Conservation (phyloP, 352 stramenopile genomes). For the Bremia lactucae region DNA sequence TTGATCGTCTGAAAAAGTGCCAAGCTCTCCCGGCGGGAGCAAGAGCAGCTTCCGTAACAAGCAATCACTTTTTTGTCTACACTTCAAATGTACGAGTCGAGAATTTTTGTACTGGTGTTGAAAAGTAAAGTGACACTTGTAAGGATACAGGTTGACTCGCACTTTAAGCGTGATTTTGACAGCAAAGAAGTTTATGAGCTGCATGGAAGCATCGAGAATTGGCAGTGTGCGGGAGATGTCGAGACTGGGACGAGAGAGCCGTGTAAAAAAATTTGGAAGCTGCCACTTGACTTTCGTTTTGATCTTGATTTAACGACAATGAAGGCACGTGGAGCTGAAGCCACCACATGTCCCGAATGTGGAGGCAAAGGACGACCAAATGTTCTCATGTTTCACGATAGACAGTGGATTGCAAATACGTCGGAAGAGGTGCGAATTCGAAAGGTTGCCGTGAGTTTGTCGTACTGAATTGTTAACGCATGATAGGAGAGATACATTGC, state of each 20-base stretch:
- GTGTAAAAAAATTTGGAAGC: conserved; percentile 44
- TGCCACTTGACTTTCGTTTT: conserved; percentile 47
- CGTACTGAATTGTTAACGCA: background rate
- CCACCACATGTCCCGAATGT: conserved; percentile 46
- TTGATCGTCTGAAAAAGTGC: conserved; percentile 26
- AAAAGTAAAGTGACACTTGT: background rate
- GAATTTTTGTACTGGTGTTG: background rate
- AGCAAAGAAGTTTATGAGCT: conserved; percentile 77
- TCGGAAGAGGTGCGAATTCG: conserved; percentile 39
- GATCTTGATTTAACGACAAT: conserved; percentile 55
- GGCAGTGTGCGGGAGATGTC: conserved; percentile 56
- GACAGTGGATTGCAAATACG: conserved; percentile 67
- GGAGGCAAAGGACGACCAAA: conserved; percentile 61
- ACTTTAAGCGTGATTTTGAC: conserved; percentile 74
- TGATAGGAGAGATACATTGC: conserved; percentile 49
- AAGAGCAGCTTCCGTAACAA: conserved; percentile 22
- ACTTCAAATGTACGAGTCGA: conserved; percentile 79
- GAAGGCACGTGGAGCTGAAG: conserved; percentile 25
- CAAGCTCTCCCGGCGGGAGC: conserved; percentile 23
- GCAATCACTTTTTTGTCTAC: conserved; percentile 84
- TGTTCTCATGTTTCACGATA: conserved; percentile 89
- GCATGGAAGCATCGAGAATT: conserved; percentile 79
- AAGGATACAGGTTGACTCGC: conserved; percentile 73
- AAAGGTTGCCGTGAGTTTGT: background rate
- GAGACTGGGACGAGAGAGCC: conserved; percentile 23